Base-by-base conservation (phyloP, 108 stramenopile species). In the Thalassiosira profunda region DNA sequence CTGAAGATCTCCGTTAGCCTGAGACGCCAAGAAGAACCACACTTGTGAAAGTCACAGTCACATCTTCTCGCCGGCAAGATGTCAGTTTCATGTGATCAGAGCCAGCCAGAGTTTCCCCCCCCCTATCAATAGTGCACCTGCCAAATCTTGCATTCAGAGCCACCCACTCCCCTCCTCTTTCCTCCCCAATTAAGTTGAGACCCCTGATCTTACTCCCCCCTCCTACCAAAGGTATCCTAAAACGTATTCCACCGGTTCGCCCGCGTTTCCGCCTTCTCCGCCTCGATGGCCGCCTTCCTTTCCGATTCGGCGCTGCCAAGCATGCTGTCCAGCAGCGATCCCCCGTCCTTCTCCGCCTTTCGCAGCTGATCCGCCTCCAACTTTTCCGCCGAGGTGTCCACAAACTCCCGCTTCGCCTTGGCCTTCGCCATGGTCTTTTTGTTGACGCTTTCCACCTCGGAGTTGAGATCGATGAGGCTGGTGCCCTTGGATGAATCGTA, bases 221-320 rank as follows among this genome's bases (percentile, higher is more conserved):
- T n/a, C n/a, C n/a, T n/a, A n/a, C n/a, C n/a, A n/a, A n/a, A n/a
- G n/a, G n/a, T n/a, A n/a, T n/a, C n/a, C n/a, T 63, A 77, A 63
- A 77, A 77, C n/a, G 76, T 77, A 15, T 77, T 77, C 67, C 67
- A 77, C 0, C 76, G 67, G 45, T 77, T 77, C n/a, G 76, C 76
- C 23, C 76, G 37, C 31, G 44, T 15, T 42, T 77, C 76, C 0
- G 60, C 76, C 43, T 51, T 77, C 62, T 77, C 67, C n/a, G 61
- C 61, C 40, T 68, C 62, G 35, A 77, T 69, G 41, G 62, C 48
- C 0, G 66, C 67, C 47, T 47, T 58, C 0, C 29, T 15, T 15
- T 68, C 67, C 12, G 7, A 20, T 34, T 68, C 67, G 11, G 58
- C 41, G 24, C 63, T 40, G 36, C 58, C 41, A 24, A 56, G 43